Base-by-base conservation (phyloP, 306 rosid species). In the Pterocarpus macrocarpus region DNA sequence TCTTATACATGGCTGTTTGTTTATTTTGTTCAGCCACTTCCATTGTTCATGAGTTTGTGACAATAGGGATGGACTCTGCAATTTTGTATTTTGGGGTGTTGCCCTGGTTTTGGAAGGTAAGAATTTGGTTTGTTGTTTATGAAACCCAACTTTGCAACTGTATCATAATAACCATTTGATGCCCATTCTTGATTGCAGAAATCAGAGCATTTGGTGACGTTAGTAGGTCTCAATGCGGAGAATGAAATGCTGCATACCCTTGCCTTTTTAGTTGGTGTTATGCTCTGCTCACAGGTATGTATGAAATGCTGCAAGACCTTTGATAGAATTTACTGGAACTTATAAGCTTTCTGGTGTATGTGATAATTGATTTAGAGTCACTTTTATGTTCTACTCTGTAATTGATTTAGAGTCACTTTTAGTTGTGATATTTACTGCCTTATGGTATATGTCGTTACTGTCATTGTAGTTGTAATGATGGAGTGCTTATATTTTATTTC, bases 31-130 rank as follows among this genome's bases (percentile, higher is more conserved):
- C 97, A 95, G 99, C 88, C 75, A 86, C 86, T 95, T 95, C 75
- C 98, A 90, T 88, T 84, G 70, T 93, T 89, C 99, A 95, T 5
- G 97, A 88, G 89, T 89, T 93, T 49, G 97, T 95, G 76, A 88
- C 98, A 55, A 95, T 95, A 69, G 72, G 91, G 88, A 90, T 92
- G 91, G 96, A 91, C 76, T 91, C 96, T 57, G 81, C 98, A 77
- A 90, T 95, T 80, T 87, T 95, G 85, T 89, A 87, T 79, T 90
- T 76, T 67, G 87, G 96, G 53, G 87, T 91, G 53, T 84, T 95
- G 87, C 99, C 99, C 80, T 95, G 95, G 98, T 83, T 95, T 85
- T 95, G 99, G 99, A 93, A 91, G 97, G 99, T 91, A 78, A 85
- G 88, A 69, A 76, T 82, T 85, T 68, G 61, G 55, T 80, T 16